Base-by-base conservation (phyloP, 2,329 filamentous ascomycete genomes). In the Periconia sp. region DNA sequence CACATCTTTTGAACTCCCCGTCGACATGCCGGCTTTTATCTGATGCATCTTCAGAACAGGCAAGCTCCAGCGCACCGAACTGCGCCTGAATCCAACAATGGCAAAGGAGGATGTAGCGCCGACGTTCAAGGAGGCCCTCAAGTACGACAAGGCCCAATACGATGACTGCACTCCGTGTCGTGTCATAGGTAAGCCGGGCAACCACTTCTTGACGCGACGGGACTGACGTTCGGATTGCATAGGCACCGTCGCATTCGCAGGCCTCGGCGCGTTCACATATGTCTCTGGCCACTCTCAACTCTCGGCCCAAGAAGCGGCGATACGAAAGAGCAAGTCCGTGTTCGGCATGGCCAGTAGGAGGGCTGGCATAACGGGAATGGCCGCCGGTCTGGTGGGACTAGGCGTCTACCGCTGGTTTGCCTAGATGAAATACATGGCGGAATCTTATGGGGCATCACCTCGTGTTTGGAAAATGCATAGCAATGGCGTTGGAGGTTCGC, bases 101-200 rank as follows among this genome's bases (percentile, higher is more conserved):
- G 42, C 50, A 10, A 48, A 43, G 17, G 39, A 54, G 26, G 36
- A 44, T 21, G 11, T 32, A 2, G 30, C 52, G 3, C 63, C 65
- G 3, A 60, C 63, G 4, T 54, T 66, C 42, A 54, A 61, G 21
- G 53, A 64, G 32, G 62, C 63, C 11, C 46, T 66, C 28, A 61
- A 63, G 48, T 53, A 63, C 10, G 63, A 67, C 50, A 59, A 50
- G 21, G 56, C 61, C n/a, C 48, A 66, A 31, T 69, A 65, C 43
- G 66, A 88, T 51, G 80, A 92, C 70, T 92, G 88, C 68, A 73
- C 83, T 28, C 75, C 85, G 23, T 94, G 88, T 73, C 82, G 81
- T 61, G 69, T 90, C 21, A 77, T 89, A 39, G 88, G 88, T 89
- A 72, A 19, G 55, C 10, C 4, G 10, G n/a, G 23, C 40, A 23